phyloP scores from a whole-genome alignment of 2,329 filamentous ascomycete genomes.

The Apiospora saccharicola region DNA sequence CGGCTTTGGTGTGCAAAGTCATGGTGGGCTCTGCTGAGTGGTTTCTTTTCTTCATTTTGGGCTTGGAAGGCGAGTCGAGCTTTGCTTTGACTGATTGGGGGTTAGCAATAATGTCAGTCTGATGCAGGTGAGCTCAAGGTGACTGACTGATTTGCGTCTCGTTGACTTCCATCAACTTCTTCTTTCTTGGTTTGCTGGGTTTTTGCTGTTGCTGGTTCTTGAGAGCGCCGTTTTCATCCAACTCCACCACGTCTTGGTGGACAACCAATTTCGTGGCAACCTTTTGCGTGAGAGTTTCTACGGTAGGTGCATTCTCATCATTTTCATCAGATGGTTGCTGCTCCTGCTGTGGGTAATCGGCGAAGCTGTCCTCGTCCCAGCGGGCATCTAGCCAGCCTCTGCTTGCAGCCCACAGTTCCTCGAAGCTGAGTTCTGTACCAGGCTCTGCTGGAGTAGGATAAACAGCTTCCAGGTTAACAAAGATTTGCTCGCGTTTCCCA shows the following conservation, averaged over 20 bases:
- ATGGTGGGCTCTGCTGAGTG: constrained; percentile 82
- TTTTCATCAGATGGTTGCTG: constrained; percentile 31
- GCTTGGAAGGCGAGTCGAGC: constrained; percentile 85
- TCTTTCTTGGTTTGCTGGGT: constrained; percentile 66
- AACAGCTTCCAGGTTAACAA: constrained; percentile 83
- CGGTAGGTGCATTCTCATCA: constrained; percentile 33
- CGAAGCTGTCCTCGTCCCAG: constrained; percentile 57
- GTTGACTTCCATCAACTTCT: constrained; percentile 85
- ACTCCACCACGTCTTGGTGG: constrained; percentile 52
- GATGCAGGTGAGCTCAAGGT: background rate
- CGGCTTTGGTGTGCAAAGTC: constrained; percentile 94
- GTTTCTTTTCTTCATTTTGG: constrained; percentile 82
- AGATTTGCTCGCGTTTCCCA: constrained; percentile 85
- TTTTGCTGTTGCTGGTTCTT: constrained; percentile 51
- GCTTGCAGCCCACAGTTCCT: constrained; percentile 83
- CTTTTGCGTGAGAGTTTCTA: constrained; percentile 39
- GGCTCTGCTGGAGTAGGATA: constrained; percentile 80
- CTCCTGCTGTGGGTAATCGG: constrained; percentile 32
- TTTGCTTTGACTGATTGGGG: constrained; percentile 82
- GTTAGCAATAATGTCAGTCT: constrained; percentile 39
- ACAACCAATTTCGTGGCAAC: constrained; percentile 50
- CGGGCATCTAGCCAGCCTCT: constrained; percentile 71
- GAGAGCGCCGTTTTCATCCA: constrained; percentile 67
- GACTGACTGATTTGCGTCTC: constrained; percentile 90
- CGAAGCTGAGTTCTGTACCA: constrained; percentile 83